phyloP scores from a whole-genome alignment of 371 early-diverging fungal genomes.

The Mortierella sp. region DNA sequence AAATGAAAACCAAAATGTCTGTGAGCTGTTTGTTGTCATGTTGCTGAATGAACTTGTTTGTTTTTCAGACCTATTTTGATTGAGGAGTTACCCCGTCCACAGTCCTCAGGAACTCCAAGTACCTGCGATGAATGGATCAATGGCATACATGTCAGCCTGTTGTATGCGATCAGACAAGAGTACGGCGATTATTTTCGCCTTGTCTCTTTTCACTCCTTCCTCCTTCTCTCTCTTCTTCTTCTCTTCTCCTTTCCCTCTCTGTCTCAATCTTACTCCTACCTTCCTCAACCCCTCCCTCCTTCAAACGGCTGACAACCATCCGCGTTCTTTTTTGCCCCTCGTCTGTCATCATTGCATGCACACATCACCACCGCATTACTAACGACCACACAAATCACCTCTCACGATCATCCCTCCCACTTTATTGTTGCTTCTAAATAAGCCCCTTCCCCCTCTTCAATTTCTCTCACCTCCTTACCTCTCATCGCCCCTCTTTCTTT shows the following conservation, averaged over 20 bases:
- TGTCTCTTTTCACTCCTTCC: not conserved
- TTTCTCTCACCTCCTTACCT: not conserved
- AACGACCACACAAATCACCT: not conserved
- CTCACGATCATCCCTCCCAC: not conserved
- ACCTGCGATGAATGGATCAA: not conserved
- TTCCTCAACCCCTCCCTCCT: not conserved
- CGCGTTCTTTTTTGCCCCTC: not conserved
- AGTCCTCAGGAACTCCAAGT: no score
- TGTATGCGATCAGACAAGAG: not conserved
- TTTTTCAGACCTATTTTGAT: not conserved
- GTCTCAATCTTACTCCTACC: not conserved
- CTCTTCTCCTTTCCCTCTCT: not conserved
- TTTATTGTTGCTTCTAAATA: not conserved
- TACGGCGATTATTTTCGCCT: not conserved
- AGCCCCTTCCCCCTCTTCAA: not conserved
- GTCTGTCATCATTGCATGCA: not conserved
- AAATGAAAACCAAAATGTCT: not conserved
- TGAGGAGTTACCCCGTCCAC: not conserved
- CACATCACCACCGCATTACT: not conserved
- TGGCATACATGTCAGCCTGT: not conserved
- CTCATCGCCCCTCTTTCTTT: not conserved
- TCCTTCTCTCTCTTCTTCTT: slow-evolving; percentile 5
- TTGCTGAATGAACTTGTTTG: not conserved
- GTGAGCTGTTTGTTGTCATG: not conserved
- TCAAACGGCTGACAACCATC: not conserved